phyloP scores from a whole-genome alignment of 306 rosid species.

The Cicer judaicum region DNA sequence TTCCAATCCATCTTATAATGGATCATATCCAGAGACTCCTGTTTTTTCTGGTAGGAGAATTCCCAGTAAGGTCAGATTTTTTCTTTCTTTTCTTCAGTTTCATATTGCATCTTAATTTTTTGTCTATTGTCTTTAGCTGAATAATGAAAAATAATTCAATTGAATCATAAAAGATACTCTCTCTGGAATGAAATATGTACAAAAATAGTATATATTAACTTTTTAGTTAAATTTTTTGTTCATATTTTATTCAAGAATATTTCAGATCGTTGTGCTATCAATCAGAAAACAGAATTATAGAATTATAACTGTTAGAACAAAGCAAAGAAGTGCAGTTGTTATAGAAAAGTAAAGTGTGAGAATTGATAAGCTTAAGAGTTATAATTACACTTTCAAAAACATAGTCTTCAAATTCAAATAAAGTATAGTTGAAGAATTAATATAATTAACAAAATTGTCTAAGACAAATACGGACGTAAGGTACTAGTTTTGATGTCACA shows the following conservation, averaged over 20 bases:
- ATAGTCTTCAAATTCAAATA: too few relatives aligned
- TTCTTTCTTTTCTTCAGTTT: conserved; percentile 3
- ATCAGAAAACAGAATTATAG: too few relatives aligned
- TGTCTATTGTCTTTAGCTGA: conserved; percentile 1
- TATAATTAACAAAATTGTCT: not conserved
- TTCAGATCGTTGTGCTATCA: too few relatives aligned
- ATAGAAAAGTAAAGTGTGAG: not conserved
- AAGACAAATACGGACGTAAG: not conserved
- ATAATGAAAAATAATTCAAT: conserved; percentile 9
- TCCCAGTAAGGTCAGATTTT: conserved; percentile 77
- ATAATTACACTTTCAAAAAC: too few relatives aligned
- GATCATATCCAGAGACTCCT: conserved; percentile 58
- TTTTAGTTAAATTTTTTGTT: too few relatives aligned
- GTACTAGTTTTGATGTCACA: not conserved
- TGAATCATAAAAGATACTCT: not conserved
- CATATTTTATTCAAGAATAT: too few relatives aligned
- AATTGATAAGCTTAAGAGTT: too few relatives aligned
- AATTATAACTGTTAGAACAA: too few relatives aligned
- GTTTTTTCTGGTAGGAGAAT: conserved; percentile 69
- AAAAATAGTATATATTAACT: too few relatives aligned
- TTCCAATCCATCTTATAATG: conserved; percentile 77
- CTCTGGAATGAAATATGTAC: too few relatives aligned
- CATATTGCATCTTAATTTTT: not conserved
- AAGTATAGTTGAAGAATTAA: too few relatives aligned
- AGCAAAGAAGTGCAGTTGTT: not conserved